A percentile compares a stretch with the other conserved stretches of the same genome.
Conservation (phyloP, 768 basidiomycete genomes). For the Phylloporus sp. region DNA sequence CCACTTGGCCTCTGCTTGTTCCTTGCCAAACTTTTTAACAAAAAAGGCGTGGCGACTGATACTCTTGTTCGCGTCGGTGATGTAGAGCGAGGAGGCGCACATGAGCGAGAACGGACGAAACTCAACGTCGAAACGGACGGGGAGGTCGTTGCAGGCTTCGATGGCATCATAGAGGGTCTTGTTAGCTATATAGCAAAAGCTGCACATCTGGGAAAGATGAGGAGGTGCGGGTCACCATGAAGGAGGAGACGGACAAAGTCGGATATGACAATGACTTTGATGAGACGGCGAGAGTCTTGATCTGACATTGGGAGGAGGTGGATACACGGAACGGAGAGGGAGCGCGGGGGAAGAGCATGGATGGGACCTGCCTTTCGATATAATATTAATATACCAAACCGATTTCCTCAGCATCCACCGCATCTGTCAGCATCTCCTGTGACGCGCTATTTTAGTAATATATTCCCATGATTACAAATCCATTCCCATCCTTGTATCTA, state of each 20-base stretch:
- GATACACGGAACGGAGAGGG: background rate
- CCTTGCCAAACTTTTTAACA: slow-evolving; percentile 25
- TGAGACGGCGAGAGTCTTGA: slow-evolving; percentile 10
- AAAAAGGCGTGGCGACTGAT: slow-evolving; percentile 22
- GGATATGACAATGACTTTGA: slow-evolving; percentile 34
- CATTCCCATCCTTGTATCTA: slow-evolving; percentile 19
- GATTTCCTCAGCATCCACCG: slow-evolving; percentile 27
- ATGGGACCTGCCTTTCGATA: slow-evolving; percentile 24
- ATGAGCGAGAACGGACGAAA: slow-evolving; percentile 33
- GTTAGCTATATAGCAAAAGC: slow-evolving; percentile 38
- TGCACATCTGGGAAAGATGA: slow-evolving; percentile 28
- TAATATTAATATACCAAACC: slow-evolving; percentile 27
- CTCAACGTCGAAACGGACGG: slow-evolving; percentile 34
- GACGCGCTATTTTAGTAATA: slow-evolving; percentile 13
- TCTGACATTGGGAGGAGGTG: slow-evolving; percentile 18
- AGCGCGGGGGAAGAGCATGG: slow-evolving; percentile 19
- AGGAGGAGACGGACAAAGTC: slow-evolving; percentile 27
- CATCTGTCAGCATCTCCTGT: slow-evolving; percentile 33
- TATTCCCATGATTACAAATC: slow-evolving; percentile 18
- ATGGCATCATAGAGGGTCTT: slow-evolving; percentile 38
- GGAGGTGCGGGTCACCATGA: background rate
- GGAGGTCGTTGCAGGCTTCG: slow-evolving; percentile 30
- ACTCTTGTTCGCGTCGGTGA: slow-evolving; percentile 19
- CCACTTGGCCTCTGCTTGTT: slow-evolving; percentile 24
- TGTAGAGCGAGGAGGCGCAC: slow-evolving; percentile 17